These are phyloP conservation scores for Malassezia brasiliensis DNA, from an alignment of 1,284 basidiomycete genomes.

Conservation along the genomic window DNA sequence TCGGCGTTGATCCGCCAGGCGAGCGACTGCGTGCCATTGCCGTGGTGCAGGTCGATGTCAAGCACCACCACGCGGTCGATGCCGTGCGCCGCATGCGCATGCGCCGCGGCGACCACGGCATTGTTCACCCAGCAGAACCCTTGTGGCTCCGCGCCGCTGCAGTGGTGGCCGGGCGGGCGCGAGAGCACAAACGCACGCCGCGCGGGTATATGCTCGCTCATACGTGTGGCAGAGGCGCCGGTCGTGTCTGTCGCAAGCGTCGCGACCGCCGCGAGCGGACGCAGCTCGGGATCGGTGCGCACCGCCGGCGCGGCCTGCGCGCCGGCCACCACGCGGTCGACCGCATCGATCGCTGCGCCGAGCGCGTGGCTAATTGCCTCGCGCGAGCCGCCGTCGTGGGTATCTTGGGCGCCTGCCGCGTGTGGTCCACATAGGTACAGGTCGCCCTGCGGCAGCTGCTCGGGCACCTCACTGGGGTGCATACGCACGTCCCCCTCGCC, in stretches of 20 bases:
- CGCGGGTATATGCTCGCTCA: conserved; percentile 16
- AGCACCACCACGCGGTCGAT: conserved; percentile 74
- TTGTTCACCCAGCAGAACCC: conserved; percentile 90
- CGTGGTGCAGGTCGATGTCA: conserved; percentile 86
- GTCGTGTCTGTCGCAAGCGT: background rate
- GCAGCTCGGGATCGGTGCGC: background rate
- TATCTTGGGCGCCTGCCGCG: background rate
- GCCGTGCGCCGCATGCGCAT: conserved; percentile 74
- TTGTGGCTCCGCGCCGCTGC: conserved; percentile 54
- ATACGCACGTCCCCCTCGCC: conserved; percentile 34
- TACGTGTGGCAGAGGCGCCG: background rate
- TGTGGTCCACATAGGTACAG: conserved; percentile 38
- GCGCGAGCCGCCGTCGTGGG: conserved; percentile 29
- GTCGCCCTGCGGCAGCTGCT: conserved; percentile 38
- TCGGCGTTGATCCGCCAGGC: conserved; percentile 86
- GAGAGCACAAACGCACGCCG: conserved; percentile 42
- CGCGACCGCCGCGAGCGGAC: background rate
- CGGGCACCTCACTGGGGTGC: conserved; percentile 35
- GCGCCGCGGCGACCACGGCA: conserved; percentile 75
- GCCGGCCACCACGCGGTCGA: conserved; percentile 33
- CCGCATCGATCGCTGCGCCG: conserved; percentile 38
- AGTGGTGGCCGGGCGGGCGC: conserved; percentile 48
- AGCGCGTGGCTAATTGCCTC: conserved; percentile 40
- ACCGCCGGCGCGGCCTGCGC: background rate
- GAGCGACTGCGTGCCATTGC: conserved; percentile 77